phyloP scores from a whole-genome alignment of 495 filamentous ascomycete genomes.

The Corynascus novoguineensis region DNA sequence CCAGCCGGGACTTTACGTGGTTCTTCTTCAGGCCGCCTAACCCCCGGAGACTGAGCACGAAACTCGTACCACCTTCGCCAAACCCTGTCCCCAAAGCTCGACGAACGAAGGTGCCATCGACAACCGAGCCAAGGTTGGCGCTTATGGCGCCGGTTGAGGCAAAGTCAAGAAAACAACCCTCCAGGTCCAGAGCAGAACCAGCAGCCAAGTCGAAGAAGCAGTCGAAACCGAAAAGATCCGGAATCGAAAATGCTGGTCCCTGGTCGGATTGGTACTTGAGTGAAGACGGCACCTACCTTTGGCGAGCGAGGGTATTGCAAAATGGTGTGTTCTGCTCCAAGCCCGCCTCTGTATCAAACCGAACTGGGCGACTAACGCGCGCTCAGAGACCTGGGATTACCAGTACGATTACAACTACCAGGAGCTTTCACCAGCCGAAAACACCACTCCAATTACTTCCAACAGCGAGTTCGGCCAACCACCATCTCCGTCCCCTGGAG shows the following conservation, averaged over 20 bases:
- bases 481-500: neutral
- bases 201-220: slow-evolving; percentile 6
- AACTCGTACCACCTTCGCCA: neutral
- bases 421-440: neutral
- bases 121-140: neutral
- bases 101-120: neutral
- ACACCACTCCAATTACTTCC: neutral
- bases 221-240: neutral
- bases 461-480: neutral
- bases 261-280: slow-evolving; percentile 21
- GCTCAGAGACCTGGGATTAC: slow-evolving; percentile 14
- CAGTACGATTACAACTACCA: slow-evolving; percentile 4
- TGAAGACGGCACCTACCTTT: slow-evolving; percentile 12
- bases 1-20: slow-evolving; percentile 14
- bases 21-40: neutral
- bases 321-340: slow-evolving; percentile 7
- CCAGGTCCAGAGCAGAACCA: neutral
- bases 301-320: slow-evolving; percentile 12
- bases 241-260: neutral
- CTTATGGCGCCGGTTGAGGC: neutral
- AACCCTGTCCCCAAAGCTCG: neutral
- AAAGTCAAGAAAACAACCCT: neutral
- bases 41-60: neutral
- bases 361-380: neutral
- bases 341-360: neutral